Conservation (phyloP, 306 rosid genomes). For the Glycine tomentella region DNA sequence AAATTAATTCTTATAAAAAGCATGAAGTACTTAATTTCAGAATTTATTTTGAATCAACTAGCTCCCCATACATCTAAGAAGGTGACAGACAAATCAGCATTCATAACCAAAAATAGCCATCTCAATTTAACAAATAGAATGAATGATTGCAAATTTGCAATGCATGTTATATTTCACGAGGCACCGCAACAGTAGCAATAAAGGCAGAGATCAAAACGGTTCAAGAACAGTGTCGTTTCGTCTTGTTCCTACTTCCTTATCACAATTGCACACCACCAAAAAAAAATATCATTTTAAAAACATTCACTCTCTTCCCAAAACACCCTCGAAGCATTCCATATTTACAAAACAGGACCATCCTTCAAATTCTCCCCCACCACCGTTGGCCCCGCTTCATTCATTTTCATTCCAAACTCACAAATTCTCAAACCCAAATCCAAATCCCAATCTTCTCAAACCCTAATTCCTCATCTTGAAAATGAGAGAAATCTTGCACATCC, state of each 20-base stretch:
- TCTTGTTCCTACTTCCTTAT: background rate
- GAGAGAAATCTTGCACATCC: slow-evolving; percentile 66
- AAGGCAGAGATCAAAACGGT: background rate
- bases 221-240: slow-evolving; percentile 9
- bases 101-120: too few species aligned
- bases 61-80: too few species aligned
- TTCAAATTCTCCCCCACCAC: slow-evolving; percentile 38
- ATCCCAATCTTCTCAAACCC: slow-evolving; percentile 6
- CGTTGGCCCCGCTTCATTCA: background rate
- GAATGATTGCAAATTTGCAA: slow-evolving; percentile 2
- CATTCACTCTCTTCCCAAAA: slow-evolving; percentile 5
- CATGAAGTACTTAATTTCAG: too few species aligned
- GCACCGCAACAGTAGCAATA: background rate
- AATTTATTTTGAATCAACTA: background rate
- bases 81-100: too few species aligned
- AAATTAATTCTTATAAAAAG: too few species aligned
- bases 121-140: too few species aligned
- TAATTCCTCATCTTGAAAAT: slow-evolving; percentile 22
- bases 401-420: background rate
- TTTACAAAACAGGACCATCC: slow-evolving; percentile 13
- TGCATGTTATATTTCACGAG: background rate
- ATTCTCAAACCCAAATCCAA: background rate
- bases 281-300: background rate
- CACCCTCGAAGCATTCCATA: background rate
- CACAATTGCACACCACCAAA: background rate